Base-by-base conservation (phyloP, 305 asterid species). In the Fraxinus ornus region DNA sequence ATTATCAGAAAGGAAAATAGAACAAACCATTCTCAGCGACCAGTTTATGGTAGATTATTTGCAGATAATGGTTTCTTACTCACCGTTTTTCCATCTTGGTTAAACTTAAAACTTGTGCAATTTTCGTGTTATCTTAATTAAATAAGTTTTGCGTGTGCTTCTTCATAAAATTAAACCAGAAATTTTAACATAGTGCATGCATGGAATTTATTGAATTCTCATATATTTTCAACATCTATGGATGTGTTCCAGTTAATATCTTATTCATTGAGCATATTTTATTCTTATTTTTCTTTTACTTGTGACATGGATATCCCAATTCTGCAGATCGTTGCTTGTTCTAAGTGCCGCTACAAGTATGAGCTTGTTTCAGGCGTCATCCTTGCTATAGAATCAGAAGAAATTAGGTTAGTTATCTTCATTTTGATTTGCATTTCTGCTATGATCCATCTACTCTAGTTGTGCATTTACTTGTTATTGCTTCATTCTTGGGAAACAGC, bases 311-410 rank as follows among this genome's bases (percentile, higher is more conserved):
- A 75, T 81, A 35, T 39, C 9, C 82, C 66, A 71, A 57, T 82
- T 79, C 82, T 85, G 84, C 94, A 96, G 98, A 87, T 92, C 79
- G 98, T 90, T 33, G 91, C 99, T 66, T 96, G 99, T 87, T 94
- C 97, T 76, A 94, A 90, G 87, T 94, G 99, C 91, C 91, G 99
- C 88, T 94, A 90, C 88, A 93, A 93, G 86, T 96, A 94, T 78
- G 98, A 94, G 87, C 92, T 96, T 60, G 88, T 94, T 86, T 96
- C 99, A 7, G 98, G 98, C 79, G 90, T 88, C 87, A 90, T 96
- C 81, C 83, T 83, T 83, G 80, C 87, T 78, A 92, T 93, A 80
- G 98, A 94, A 78, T 94, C 98, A 8, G 98, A 96, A 91, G 99
- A 96, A 89, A 90, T 93, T 49, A 89, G 98, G 98, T 94, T 81